Conservation (phyloP, 176 grass and related monocot genomes). For the Eragrostis nindensis region DNA sequence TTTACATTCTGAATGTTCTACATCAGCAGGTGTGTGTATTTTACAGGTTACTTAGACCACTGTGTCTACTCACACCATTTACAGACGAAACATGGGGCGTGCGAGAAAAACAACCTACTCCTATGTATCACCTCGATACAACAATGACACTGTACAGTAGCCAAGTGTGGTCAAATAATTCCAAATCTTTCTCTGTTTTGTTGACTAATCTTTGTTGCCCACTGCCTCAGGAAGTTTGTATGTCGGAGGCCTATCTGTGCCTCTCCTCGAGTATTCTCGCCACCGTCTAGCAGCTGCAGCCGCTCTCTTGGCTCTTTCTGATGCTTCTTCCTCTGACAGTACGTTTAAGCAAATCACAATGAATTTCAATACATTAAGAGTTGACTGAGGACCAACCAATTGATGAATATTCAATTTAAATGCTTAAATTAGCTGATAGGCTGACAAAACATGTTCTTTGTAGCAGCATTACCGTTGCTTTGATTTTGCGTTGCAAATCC, state of each 20-base stretch:
- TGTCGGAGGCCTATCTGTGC: conserved; percentile 47
- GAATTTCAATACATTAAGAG: conserved; percentile 9
- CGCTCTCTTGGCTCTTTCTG: conserved; percentile 74
- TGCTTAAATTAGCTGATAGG: neutral
- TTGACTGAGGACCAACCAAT: neutral
- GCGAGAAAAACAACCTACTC: neutral
- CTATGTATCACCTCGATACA: neutral
- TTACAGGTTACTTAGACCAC: neutral
- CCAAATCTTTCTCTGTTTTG: neutral
- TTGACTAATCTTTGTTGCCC: conserved; percentile 57
- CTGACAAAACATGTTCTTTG: conserved; percentile 15
- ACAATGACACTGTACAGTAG: conserved; percentile 30
- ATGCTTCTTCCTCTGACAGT: conserved; percentile 58
- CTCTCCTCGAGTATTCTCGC: conserved; percentile 87
- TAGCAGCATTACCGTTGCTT: conserved; percentile 48
- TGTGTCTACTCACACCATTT: neutral
- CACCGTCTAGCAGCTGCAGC: conserved; percentile 76
- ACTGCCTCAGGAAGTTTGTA: conserved; percentile 81
- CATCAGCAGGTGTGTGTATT: conserved; percentile 3
- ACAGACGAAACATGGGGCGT: neutral
- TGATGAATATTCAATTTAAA: neutral
- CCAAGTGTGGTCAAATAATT: conserved; percentile 17
- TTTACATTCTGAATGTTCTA: conserved; percentile 30
- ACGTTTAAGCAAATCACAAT: neutral
- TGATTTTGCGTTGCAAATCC: conserved; percentile 47